A percentile compares a stretch with the other conserved stretches of the same genome.
Evolutionary conservation across 495 filamentous ascomycete genomes (phyloP).

Genomic region (Neurospora sp.): DNA sequence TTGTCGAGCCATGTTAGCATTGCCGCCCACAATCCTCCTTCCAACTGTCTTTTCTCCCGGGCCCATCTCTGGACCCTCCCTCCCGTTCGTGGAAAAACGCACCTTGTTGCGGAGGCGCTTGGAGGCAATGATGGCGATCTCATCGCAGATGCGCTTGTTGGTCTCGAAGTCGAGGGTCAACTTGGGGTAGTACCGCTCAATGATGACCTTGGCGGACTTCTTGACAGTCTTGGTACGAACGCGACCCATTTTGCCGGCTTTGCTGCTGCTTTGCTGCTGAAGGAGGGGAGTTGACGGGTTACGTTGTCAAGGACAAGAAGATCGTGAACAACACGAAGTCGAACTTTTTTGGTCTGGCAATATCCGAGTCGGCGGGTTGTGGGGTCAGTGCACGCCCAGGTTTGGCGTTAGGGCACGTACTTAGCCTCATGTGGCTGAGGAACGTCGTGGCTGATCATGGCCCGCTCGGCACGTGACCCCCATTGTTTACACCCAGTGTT

Average conservation of each 20-base stretch:
- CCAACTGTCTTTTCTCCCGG: neutral
- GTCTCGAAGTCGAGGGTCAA: conserved; percentile 99
- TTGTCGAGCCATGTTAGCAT: conserved; percentile 4
- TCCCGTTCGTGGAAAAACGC: conserved; percentile 1
- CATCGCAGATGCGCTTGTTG: conserved; percentile 99
- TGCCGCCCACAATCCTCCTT: neutral
- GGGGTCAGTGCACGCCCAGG: neutral
- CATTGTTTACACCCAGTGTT: neutral
- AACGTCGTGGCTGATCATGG: neutral
- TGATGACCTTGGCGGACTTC: conserved; percentile 99
- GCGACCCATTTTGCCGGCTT: conserved; percentile 86
- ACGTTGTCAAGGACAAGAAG: conserved; percentile 1
- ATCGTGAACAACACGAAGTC: neutral
- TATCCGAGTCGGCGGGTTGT: neutral
- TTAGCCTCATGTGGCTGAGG: neutral
- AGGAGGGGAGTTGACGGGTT: conserved; percentile 3
- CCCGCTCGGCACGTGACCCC: neutral
- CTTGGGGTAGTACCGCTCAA: conserved; percentile 98
- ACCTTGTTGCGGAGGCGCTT: conserved; percentile 99
- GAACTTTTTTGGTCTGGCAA: neutral
- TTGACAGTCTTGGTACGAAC: conserved; percentile 99
- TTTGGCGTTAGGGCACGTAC: neutral
- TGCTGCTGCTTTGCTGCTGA: conserved; percentile 11
- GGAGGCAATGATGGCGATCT: conserved; percentile 97
- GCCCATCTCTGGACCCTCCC: neutral